Base-by-base conservation (phyloP, 23 red algal genomes). In the Gracilaria gracilis region DNA sequence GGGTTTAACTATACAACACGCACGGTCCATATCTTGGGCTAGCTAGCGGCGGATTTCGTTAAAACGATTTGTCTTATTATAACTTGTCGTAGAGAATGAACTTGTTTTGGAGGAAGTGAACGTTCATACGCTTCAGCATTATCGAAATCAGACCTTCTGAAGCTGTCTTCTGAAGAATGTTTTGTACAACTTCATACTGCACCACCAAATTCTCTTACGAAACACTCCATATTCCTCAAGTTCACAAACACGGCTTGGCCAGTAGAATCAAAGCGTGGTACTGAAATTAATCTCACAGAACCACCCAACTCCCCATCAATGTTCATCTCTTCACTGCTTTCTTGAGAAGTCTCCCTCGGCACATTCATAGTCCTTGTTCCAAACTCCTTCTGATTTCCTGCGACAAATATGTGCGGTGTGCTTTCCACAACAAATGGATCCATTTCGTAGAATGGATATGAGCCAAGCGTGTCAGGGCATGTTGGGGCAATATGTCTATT, bases 401-500 rank as follows among this genome's bases (percentile, higher is more conserved):
- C 82, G 23, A 94, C 74, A 39, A 94, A 87, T 38, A 94, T 57
- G 61, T 94, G 83, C 51, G 91, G 91, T 32, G 75, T 82, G 71
- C 23, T 47, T 16, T 94, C 53, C 1, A 94, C 24, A 50, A 87
- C 70, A 69, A 94, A 94, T 37, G 91, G 91, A 61, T 94, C 91
- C 2, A 34, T 48, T 47, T 88, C 77, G 50, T 72, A 36, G 57
- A 94, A 94, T 21, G 91, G 91, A 62, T 79, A 94, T 31, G 82
- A 79, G 20, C 64, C 91, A 38, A 94, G 69, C 23, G 91, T 94
- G 37, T 94, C 91, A 14, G 91, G 91, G 55, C 80, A 84, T 65
- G 91, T 94, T 12, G 91, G 91, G 6, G 91, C 91, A 44, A 94
- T 36, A 27, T 94, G 91, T 36, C 91, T 48, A 51, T 82, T 82